Evolutionary conservation across 352 stramenopile genomes (phyloP).

Genomic region (Phytophthora pini): DNA sequence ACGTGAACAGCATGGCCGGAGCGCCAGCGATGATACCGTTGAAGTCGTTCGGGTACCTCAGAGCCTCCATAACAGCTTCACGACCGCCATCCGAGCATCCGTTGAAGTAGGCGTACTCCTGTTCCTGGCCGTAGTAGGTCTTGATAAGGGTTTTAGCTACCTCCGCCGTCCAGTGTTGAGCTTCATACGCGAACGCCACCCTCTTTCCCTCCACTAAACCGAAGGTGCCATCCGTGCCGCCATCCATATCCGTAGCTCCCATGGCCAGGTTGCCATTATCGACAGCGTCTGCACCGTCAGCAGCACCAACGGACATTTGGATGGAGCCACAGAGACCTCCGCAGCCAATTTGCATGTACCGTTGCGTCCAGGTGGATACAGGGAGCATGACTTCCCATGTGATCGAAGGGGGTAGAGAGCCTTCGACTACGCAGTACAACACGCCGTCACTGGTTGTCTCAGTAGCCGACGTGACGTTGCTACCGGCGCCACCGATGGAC

Average conservation of each 20-base stretch:
- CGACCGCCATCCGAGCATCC: slow-evolving; percentile 49
- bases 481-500: slow-evolving; percentile 29
- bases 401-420: slow-evolving; percentile 17
- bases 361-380: slow-evolving; percentile 49
- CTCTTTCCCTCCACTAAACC: slow-evolving; percentile 34
- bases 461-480: slow-evolving; percentile 26
- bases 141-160: slow-evolving; percentile 48
- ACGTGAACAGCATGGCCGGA: slow-evolving; percentile 46
- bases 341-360: slow-evolving; percentile 48
- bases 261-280: slow-evolving; percentile 40
- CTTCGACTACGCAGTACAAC: slow-evolving; percentile 39
- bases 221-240: slow-evolving; percentile 38
- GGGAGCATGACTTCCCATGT: slow-evolving; percentile 37
- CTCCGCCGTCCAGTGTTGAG: slow-evolving; percentile 43
- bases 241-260: slow-evolving; percentile 40
- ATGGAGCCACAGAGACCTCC: slow-evolving; percentile 48
- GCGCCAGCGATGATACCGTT: slow-evolving; percentile 49
- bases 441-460: slow-evolving; percentile 34
- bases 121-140: slow-evolving; percentile 47
- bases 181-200: slow-evolving; percentile 47
- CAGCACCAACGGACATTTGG: slow-evolving; percentile 25
- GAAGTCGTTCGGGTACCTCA: slow-evolving; percentile 50
- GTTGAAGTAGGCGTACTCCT: slow-evolving; percentile 51
- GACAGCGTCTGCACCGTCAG: slow-evolving; percentile 29
- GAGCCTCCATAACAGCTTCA: slow-evolving; percentile 47